Conservation (phyloP, 1,139 yeast genomes). For the Blastobotrys persicus region DNA sequence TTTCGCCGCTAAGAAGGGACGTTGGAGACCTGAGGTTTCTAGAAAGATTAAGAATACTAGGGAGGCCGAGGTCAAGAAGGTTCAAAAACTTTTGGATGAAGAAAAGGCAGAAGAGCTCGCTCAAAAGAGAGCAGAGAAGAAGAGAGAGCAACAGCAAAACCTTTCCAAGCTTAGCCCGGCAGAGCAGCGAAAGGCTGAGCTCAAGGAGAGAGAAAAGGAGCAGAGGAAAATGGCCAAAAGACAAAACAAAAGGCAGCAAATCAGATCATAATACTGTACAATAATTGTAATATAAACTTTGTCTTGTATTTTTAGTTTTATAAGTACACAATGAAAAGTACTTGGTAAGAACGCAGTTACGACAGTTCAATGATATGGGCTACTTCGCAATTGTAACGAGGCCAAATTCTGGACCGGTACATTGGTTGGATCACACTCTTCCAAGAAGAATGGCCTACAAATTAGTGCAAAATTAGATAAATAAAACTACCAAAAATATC, state of each 20-base stretch:
- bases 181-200: conserved; percentile 64
- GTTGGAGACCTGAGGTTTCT: conserved; percentile 59
- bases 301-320: neutral
- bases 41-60: conserved; percentile 73
- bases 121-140: conserved; percentile 65
- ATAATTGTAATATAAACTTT: neutral
- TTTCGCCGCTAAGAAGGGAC: conserved; percentile 45
- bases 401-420: no score
- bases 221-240: conserved; percentile 45
- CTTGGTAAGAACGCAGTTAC: no score
- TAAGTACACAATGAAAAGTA: neutral
- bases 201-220: conserved; percentile 62
- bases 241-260: conserved; percentile 13
- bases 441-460: no score
- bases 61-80: conserved; percentile 63
- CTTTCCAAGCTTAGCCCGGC: conserved; percentile 58
- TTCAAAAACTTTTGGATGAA: conserved; percentile 58
- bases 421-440: no score
- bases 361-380: no score
- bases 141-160: conserved; percentile 55
- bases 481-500: neutral
- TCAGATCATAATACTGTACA: neutral
- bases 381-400: no score
- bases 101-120: conserved; percentile 66
- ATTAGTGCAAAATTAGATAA: neutral